Evolutionary conservation across 202 grass and related monocot species (phyloP), one percentile per base, ranked within the genome.

Genomic region (Cymbopogon flexuosus): DNA sequence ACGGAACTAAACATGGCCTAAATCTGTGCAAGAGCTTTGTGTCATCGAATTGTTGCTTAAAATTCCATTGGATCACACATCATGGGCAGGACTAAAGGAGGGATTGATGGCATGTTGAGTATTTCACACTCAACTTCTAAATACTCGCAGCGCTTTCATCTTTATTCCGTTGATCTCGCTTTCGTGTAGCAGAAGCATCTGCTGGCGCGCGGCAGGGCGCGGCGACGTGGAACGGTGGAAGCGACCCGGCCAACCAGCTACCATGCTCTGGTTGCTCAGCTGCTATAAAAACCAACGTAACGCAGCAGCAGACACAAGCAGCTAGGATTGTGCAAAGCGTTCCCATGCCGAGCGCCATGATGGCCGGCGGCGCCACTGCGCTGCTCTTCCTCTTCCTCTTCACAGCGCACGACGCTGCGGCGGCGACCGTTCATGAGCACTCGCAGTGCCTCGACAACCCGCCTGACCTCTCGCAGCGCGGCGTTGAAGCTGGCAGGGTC

Each of bases 381-480:
- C 4, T 10, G 23, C 5, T 10, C 64, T 16, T 70, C 30, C 9
- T 87, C 64, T 63, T 8, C 78, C 72, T 81, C 64, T 3, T 39
- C 0, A 13, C 14, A 2, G 63, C 34, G 16, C 27, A 23, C 11
- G 56, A 6, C 15, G 70, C 31, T 11, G 8, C 8, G 0, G 8
- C 54, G 16, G 57, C 36, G 2, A 18, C 43, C 3, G 8, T 27
- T 18, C 65, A 11, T 22, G 7, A 30, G 51, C 79, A 77, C 5
- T 87, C n/a, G 6, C 85, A 77, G 85, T 87, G 79, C 73, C 34
- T 87, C 0, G 73, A 82, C 18, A 72, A 87, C 57, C 73, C 72
- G 0, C 79, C 72, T 10, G 84, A 87, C 54, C 3, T 82, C 42
- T 64, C 79, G 0, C 8, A 30, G 64, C 78, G 42, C 9, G 43